Conservation (phyloP, 345 rosid genomes). For the Excoecaria cochinchinensis region DNA sequence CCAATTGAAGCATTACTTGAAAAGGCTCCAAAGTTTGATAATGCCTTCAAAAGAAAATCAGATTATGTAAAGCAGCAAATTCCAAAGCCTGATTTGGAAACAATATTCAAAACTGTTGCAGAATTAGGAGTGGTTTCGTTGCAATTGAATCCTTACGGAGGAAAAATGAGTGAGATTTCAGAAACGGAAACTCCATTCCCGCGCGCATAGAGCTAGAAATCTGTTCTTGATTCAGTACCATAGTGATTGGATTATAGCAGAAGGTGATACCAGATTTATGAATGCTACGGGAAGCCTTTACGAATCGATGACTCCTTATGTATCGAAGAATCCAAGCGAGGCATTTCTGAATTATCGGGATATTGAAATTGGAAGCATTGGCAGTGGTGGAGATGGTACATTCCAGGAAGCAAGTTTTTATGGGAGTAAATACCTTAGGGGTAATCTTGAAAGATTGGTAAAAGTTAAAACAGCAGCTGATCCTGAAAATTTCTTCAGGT, state of each 20-base stretch:
- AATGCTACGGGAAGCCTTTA: background rate
- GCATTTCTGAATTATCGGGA: conserved; percentile 22
- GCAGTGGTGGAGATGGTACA: conserved; percentile 10
- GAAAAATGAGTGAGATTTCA: conserved; percentile 44
- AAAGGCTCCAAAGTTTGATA: no score
- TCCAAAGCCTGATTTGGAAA: conserved; percentile 29
- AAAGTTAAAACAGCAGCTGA: conserved; percentile 17
- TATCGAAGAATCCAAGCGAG: conserved; percentile 21
- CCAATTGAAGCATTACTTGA: no score
- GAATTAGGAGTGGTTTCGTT: conserved; percentile 25
- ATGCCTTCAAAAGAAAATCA: conserved; percentile 33
- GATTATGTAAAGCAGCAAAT: conserved; percentile 55
- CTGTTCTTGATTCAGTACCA: conserved; percentile 46
- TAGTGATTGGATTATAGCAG: conserved; percentile 34
- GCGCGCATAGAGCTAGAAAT: conserved; percentile 55
- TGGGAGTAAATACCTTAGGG: conserved; percentile 21
- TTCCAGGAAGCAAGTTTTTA: conserved; percentile 22
- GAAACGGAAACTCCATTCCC: conserved; percentile 47
- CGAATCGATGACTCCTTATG: conserved; percentile 23
- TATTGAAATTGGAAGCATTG: conserved; percentile 17
- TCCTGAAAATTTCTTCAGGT: no score
- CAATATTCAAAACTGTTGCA: conserved; percentile 31
- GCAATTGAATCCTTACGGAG: conserved; percentile 55
- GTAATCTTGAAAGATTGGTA: conserved; percentile 23
- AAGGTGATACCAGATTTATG: background rate